These are phyloP conservation scores for Nematodospora anomalae DNA, from an alignment of 1,139 yeast species.

Conservation along the genomic window DNA sequence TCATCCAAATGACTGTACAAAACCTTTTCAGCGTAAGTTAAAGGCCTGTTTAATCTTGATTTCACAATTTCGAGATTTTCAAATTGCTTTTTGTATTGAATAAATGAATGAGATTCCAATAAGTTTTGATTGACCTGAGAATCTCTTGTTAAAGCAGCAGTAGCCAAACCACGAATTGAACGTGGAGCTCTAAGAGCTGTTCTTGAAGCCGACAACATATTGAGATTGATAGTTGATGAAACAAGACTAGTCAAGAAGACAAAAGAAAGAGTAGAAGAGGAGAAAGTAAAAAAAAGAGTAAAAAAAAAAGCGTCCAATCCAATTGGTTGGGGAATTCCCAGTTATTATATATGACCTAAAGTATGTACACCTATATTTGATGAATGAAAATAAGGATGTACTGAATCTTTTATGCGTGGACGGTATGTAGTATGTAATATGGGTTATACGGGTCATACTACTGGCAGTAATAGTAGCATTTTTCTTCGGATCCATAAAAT, in stretches of 20 bases:
- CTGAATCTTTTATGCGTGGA: too few relatives aligned
- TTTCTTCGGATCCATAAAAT: constrained; percentile 11
- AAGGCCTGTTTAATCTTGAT: constrained; percentile 82
- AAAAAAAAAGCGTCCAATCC: constrained; percentile 4
- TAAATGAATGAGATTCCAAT: constrained; percentile 82
- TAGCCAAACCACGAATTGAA: constrained; percentile 70
- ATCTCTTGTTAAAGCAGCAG: constrained; percentile 76
- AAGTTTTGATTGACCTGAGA: constrained; percentile 91
- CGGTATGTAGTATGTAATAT: too few relatives aligned
- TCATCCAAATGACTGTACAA: constrained; percentile 85
- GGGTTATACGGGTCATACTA: too few relatives aligned
- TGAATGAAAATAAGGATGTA: too few relatives aligned
- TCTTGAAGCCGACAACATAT: constrained; percentile 47
- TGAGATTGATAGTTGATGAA: constrained; percentile 3
- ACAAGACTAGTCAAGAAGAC: constrained; percentile 1
- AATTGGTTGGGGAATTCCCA: constrained; percentile 5
- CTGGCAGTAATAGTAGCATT: too few relatives aligned
- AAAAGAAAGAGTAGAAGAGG: constrained; percentile 3
- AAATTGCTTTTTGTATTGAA: constrained; percentile 73
- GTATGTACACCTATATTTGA: too few relatives aligned
- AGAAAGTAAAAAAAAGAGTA: constrained; percentile 3
- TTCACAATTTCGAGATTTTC: constrained; percentile 88
- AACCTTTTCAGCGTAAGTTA: constrained; percentile 92
- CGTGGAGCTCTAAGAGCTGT: constrained; percentile 34
- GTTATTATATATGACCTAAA: neutral